Conservation (phyloP, 805 yeast genomes). For the Blastobotrys americana region DNA sequence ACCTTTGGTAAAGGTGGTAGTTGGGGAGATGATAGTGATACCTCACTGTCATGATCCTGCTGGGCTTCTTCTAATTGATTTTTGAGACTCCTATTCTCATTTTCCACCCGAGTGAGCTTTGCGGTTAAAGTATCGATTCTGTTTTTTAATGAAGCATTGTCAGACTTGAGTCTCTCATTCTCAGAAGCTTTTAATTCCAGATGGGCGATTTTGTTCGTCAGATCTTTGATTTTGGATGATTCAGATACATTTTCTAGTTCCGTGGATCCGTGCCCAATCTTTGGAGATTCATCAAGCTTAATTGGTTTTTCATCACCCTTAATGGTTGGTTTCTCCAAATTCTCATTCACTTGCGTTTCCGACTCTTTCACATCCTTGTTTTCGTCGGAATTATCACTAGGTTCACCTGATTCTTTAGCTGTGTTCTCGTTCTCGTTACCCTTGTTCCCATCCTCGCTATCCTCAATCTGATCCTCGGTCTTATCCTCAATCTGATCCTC, state of each 20-base stretch:
- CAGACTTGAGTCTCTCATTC: constrained; percentile 27
- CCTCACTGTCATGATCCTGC: constrained; percentile 14
- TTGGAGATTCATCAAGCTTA: background rate
- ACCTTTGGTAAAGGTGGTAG: constrained; percentile 3
- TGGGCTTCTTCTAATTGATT: constrained; percentile 4
- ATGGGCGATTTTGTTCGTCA: constrained; percentile 28
- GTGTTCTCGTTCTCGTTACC: constrained; percentile 7
- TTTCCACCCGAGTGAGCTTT: constrained; percentile 11
- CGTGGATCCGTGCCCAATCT: background rate
- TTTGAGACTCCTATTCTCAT: constrained; percentile 12
- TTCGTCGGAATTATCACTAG: no score
- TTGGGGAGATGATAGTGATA: constrained; percentile 21
- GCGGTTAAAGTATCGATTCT: constrained; percentile 29
- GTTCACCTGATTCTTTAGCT: constrained; percentile 7
- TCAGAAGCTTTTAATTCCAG: constrained; percentile 25
- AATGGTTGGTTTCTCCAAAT: constrained; percentile 4
- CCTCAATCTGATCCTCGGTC: constrained; percentile 15
- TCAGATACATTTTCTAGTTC: constrained; percentile 9
- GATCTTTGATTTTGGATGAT: constrained; percentile 31
- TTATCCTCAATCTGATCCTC: constrained; percentile 9
- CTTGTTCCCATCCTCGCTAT: no score
- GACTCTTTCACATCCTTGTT: constrained; percentile 7
- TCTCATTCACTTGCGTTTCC: constrained; percentile 10
- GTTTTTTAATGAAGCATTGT: constrained; percentile 34
- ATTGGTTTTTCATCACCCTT: background rate